Conservation (phyloP, 2,329 filamentous ascomycete species). For the Aspergillus bombycis region DNA sequence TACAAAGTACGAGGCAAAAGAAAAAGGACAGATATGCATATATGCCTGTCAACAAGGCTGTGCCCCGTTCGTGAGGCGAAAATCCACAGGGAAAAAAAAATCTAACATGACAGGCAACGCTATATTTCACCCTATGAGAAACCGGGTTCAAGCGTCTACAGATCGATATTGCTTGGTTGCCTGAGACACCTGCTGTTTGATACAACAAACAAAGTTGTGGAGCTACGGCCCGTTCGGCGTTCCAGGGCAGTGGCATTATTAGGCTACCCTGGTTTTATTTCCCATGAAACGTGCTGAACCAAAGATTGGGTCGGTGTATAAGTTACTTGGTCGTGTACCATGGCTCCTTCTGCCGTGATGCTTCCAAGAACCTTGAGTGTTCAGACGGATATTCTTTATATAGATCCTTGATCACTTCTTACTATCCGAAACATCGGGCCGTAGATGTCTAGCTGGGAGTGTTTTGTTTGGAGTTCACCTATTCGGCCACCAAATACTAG, state of each 20-base stretch:
- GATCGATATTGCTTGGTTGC: not conserved
- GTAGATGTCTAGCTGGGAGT: no score
- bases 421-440: no score
- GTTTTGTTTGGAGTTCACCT: no score
- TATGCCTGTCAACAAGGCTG: not conserved
- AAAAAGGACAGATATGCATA: not conserved
- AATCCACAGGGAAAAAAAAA: not conserved
- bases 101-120: not conserved
- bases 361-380: not conserved
- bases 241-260: not conserved
- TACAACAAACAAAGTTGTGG: conserved; percentile 1
- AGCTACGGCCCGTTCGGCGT: conserved; percentile 5
- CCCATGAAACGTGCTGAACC: not conserved
- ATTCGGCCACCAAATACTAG: no score
- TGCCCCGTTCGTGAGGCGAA: not conserved
- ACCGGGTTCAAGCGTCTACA: not conserved
- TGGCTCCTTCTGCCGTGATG: not conserved
- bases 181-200: not conserved
- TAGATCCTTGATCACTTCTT: no score
- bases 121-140: not conserved
- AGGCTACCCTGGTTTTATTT: no score
- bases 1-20: not conserved
- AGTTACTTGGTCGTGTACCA: not conserved
- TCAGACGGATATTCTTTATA: not conserved
- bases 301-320: not conserved